Base-by-base conservation (phyloP, 768 basidiomycete species). In the Mycena albidolilacea region DNA sequence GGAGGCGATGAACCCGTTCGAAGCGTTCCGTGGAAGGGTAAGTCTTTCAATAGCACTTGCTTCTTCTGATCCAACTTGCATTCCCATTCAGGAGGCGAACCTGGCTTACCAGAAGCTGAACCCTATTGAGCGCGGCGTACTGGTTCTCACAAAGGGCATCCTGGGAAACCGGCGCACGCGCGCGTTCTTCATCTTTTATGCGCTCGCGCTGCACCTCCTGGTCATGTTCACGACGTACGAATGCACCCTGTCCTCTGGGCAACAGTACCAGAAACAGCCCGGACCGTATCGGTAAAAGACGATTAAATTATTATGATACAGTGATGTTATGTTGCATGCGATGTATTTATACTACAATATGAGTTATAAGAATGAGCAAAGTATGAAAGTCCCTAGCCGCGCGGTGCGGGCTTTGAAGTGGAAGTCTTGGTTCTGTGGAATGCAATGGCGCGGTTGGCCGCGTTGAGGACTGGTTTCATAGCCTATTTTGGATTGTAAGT, bases 1-100 rank as follows among this genome's bases (percentile, higher is more conserved):
- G 80, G 95, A 98, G 82, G 91, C 95, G 64, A 96, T 99, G 91
- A 99, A 99, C 79, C 97, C 98, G 0, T 99, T 99, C 80, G 97
- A 98, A 81, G 96, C 94, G 8, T 99, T 99, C 88, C 91, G 96
- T 74, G 96, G 97, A 1, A 87, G 96, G 81, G 97, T 98, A 77
- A 76, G 96, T 71, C 39, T 38, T 8, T 10, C 30, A 55, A 39
- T 54, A 8, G 58, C 35, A 69, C 48, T 57, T 43, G 52, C 48
- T 59, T 17, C 35, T 72, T 69, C 64, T 64, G 35, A 46, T 66
- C 23, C 54, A 54, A 21, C 57, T 60, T 39, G 44, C 41, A 4
- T 69, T 61, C 44, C 67, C 43, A 21, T 38, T 50, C 50, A 99
- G 97, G 98, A 99, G 85, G 96, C 96, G 39, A 93, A 94, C n/a